Evolutionary conservation across 2,329 filamentous ascomycete species (phyloP).

Genomic region (Clonostachys chloroleuca): DNA sequence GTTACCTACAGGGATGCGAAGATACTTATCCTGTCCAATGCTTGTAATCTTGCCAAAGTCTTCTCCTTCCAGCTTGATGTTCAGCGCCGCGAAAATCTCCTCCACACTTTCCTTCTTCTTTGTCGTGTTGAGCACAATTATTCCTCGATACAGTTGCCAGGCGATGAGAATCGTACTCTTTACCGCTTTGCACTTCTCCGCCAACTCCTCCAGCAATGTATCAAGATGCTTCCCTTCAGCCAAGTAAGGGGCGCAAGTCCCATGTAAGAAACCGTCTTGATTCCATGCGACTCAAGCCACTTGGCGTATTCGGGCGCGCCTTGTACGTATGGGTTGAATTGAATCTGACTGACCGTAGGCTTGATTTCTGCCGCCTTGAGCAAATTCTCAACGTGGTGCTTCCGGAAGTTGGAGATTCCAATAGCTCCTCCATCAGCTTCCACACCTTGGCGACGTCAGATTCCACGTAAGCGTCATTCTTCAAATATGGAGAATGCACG

Average conservation of each 20-base stretch:
- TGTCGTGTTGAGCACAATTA: too few species aligned
- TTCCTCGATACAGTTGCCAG: too few species aligned
- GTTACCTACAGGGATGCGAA: too few species aligned
- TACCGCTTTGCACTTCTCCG: neutral
- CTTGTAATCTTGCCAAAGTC: too few species aligned
- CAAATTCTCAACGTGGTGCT: constrained; percentile 50
- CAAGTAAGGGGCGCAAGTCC: neutral
- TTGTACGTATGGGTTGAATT: constrained; percentile 71
- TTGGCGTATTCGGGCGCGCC: constrained; percentile 33
- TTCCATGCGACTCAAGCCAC: neutral
- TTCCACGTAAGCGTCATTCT: too few species aligned
- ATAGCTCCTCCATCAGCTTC: constrained; percentile 47
- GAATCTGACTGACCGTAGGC: constrained; percentile 75
- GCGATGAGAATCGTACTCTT: too few species aligned
- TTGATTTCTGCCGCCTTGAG: constrained; percentile 50
- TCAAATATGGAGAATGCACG: too few species aligned
- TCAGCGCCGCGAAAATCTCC: too few species aligned
- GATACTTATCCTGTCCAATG: too few species aligned
- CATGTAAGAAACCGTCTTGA: neutral
- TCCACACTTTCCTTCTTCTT: too few species aligned
- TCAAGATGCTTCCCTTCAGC: neutral
- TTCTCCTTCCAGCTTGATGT: too few species aligned
- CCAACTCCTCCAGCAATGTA: neutral
- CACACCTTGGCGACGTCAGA: too few species aligned
- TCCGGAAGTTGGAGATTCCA: constrained; percentile 76